phyloP scores from a whole-genome alignment of 2,329 filamentous ascomycete species.

The Xylaria sp. region DNA sequence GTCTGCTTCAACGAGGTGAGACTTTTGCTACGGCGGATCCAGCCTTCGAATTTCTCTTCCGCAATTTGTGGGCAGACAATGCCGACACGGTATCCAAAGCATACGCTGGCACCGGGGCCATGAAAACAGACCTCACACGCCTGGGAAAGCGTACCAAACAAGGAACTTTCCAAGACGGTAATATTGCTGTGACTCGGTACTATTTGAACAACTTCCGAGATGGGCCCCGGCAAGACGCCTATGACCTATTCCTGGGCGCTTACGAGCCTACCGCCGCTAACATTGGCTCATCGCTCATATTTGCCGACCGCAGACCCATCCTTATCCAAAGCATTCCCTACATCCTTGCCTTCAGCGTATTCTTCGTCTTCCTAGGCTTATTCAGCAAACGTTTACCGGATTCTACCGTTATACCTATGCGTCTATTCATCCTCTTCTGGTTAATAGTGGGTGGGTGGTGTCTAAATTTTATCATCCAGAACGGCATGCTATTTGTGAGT shows the following conservation, averaged over 20 bases:
- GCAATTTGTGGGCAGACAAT: conserved; percentile 98
- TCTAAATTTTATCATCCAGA: conserved; percentile 79
- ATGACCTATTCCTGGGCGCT: conserved; percentile 90
- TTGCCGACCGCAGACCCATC: conserved; percentile 85
- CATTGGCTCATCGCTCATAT: conserved; percentile 78
- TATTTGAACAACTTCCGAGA: conserved; percentile 94
- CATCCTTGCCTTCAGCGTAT: conserved; percentile 84
- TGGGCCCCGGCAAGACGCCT: conserved; percentile 93
- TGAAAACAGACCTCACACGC: conserved; percentile 99
- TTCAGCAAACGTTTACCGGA: conserved; percentile 79
- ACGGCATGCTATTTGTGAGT: conserved; percentile 96
- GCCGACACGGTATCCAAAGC: conserved; percentile 93
- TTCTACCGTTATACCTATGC: conserved; percentile 80
- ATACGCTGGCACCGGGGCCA: conserved; percentile 94
- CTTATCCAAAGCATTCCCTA: conserved; percentile 96
- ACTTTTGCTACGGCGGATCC: conserved; percentile 80
- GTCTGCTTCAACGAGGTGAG: conserved; percentile 79
- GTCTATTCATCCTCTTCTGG: conserved; percentile 86
- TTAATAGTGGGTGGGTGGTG: conserved; percentile 75
- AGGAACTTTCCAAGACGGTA: conserved; percentile 86
- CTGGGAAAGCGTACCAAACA: conserved; percentile 87
- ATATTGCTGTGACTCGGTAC: conserved; percentile 90
- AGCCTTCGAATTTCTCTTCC: conserved; percentile 89
- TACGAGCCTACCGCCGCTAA: conserved; percentile 81
- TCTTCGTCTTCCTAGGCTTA: conserved; percentile 80